A percentile compares a stretch with the other conserved stretches of the same genome.
Evolutionary conservation across 805 yeast genomes (phyloP).

Genomic region (Kodamaea nitidulidarum): DNA sequence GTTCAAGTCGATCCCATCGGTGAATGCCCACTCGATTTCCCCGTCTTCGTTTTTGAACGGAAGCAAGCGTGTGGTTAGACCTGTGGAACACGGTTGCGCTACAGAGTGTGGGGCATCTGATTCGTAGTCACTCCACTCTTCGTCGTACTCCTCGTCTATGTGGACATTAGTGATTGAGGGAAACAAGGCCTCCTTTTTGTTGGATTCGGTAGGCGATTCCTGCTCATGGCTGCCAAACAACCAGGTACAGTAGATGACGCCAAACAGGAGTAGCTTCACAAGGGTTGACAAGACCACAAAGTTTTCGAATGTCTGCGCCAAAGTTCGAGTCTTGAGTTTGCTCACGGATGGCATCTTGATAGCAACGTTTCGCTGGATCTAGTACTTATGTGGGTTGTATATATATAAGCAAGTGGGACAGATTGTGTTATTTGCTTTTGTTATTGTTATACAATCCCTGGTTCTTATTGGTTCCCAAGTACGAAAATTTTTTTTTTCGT

Average conservation of each 20-base stretch:
- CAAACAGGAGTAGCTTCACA: conserved; percentile 8
- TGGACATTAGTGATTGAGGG: conserved; percentile 11
- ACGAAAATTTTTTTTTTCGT: conserved; percentile 3
- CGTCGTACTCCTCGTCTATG: neutral
- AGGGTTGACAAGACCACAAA: conserved; percentile 10
- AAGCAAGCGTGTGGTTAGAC: conserved; percentile 44
- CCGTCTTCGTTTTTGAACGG: conserved; percentile 52
- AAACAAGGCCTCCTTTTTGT: conserved; percentile 7
- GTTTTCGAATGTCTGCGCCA: conserved; percentile 8
- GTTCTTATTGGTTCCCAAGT: conserved; percentile 4
- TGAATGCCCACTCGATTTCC: conserved; percentile 54
- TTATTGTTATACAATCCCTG: conserved; percentile 1
- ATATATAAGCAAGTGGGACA: neutral
- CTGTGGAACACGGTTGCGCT: conserved; percentile 47
- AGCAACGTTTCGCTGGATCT: neutral
- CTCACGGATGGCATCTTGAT: conserved; percentile 3
- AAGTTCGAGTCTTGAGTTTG: conserved; percentile 4
- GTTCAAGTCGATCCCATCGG: conserved; percentile 13
- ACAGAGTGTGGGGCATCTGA: too few species aligned
- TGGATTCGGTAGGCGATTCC: neutral
- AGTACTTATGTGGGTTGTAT: neutral
- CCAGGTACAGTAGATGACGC: conserved; percentile 8
- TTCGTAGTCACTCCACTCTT: conserved; percentile 6
- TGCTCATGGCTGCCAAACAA: neutral
- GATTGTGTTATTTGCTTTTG: conserved; percentile 2